Evolutionary conservation across 148 eudicot genomes (phyloP).

Genomic region (Mesembryanthemum crystallinum): DNA sequence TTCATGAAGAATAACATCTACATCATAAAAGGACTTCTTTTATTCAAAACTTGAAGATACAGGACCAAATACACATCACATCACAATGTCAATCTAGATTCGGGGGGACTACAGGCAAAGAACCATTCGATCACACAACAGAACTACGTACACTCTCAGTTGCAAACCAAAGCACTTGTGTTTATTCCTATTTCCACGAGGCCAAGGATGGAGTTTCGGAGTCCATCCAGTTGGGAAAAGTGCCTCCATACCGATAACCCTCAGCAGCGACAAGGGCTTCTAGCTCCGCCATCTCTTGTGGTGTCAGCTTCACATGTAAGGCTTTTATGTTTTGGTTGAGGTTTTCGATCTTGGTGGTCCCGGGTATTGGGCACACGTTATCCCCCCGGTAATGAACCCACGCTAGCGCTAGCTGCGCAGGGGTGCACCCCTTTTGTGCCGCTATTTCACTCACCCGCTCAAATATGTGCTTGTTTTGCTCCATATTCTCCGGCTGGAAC

Average conservation of each 20-base stretch:
- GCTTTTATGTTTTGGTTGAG: slow-evolving; percentile 41
- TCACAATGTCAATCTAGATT: no score
- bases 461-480: slow-evolving; percentile 39
- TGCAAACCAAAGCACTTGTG: not conserved
- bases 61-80: not conserved
- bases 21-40: no score
- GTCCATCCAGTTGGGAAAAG: slow-evolving; percentile 21
- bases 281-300: slow-evolving; percentile 41
- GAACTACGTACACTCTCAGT: not conserved
- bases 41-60: no score
- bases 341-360: slow-evolving; percentile 46
- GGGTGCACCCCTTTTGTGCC: slow-evolving; percentile 38
- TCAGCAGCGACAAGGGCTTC: slow-evolving; percentile 37
- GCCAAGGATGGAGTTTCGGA: slow-evolving; percentile 42
- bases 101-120: not conserved
- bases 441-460: slow-evolving; percentile 40
- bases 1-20: no score
- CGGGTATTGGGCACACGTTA: slow-evolving; percentile 43
- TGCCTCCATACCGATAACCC: slow-evolving; percentile 31
- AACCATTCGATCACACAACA: not conserved
- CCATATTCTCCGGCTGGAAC: slow-evolving; percentile 37
- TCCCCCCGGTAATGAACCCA: slow-evolving; percentile 49
- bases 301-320: slow-evolving; percentile 38
- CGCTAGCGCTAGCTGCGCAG: slow-evolving; percentile 44
- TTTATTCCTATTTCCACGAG: slow-evolving; percentile 35